Evolutionary conservation across 2,329 filamentous ascomycete genomes (phyloP).

Genomic region (Alternaria gaisen): DNA sequence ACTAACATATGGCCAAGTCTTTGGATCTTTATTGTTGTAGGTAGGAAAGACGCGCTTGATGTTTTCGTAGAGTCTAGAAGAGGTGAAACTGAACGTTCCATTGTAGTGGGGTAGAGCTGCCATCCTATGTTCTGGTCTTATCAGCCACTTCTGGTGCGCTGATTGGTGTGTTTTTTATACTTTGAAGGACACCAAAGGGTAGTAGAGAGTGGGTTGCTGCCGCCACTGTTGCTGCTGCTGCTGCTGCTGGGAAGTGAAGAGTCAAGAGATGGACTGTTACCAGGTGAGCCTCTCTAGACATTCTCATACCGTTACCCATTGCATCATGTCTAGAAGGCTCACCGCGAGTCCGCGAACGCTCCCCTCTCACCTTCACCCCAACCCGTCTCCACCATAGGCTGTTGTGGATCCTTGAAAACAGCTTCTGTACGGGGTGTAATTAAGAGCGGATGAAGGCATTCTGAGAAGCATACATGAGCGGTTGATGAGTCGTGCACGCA

Average conservation of each 20-base stretch:
- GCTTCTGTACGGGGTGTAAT: background rate
- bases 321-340: background rate
- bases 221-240: background rate
- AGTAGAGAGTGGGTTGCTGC: too few species aligned
- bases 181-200: background rate
- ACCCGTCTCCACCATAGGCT: background rate
- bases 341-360: background rate
- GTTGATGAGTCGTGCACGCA: too few species aligned
- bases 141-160: background rate
- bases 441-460: too few species aligned
- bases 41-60: background rate
- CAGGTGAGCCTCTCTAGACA: background rate
- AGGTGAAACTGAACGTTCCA: conserved; percentile 11
- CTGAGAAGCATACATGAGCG: too few species aligned
- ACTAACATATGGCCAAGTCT: conserved; percentile 13
- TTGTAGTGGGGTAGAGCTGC: background rate
- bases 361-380: background rate
- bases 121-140: background rate
- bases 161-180: background rate
- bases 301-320: background rate
- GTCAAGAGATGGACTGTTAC: fast-evolving
- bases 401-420: background rate
- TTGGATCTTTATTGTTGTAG: conserved; percentile 6
- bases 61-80: background rate
- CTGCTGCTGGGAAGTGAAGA: background rate